Evolutionary conservation across 108 stramenopile genomes (phyloP).

Genomic region (Bacterosira constricta): DNA sequence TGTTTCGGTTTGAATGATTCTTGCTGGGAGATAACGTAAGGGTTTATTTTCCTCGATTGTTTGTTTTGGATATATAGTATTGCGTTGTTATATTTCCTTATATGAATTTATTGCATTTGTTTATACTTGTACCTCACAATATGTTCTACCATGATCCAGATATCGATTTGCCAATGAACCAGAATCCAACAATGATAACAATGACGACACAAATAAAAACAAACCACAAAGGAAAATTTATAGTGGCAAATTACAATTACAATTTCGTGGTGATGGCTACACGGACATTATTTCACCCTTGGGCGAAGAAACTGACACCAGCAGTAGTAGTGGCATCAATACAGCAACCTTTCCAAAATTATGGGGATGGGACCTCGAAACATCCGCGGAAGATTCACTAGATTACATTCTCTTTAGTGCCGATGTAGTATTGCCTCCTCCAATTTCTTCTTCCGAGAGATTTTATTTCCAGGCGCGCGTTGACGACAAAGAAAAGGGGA

Average conservation of each 20-base stretch:
- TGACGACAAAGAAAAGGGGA: conserved; percentile 7
- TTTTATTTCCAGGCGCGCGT: conserved; percentile 65
- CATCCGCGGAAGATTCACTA: conserved; percentile 47
- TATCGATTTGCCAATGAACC: conserved; percentile 69
- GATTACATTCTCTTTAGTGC: conserved; percentile 63
- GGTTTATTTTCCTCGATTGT: background rate
- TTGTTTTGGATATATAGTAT: background rate
- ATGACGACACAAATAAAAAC: background rate
- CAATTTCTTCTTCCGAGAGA: conserved; percentile 25
- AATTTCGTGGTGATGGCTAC: conserved; percentile 59
- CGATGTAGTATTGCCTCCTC: conserved; percentile 50
- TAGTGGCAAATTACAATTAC: conserved; percentile 57
- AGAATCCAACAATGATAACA: conserved; percentile 21
- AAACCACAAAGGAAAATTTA: conserved; percentile 29
- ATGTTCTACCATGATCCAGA: conserved; percentile 8
- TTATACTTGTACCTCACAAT: background rate
- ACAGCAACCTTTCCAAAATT: conserved; percentile 42
- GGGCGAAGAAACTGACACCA: background rate
- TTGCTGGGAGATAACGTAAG: conserved; percentile 41
- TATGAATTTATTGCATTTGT: background rate
- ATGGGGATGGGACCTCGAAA: conserved; percentile 77
- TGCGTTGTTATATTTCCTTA: background rate
- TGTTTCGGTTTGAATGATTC: conserved; percentile 20
- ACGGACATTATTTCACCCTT: conserved; percentile 17
- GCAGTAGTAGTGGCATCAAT: background rate